These are phyloP conservation scores for Morella rubra DNA, from an alignment of 306 rosid species.

Conservation along the genomic window DNA sequence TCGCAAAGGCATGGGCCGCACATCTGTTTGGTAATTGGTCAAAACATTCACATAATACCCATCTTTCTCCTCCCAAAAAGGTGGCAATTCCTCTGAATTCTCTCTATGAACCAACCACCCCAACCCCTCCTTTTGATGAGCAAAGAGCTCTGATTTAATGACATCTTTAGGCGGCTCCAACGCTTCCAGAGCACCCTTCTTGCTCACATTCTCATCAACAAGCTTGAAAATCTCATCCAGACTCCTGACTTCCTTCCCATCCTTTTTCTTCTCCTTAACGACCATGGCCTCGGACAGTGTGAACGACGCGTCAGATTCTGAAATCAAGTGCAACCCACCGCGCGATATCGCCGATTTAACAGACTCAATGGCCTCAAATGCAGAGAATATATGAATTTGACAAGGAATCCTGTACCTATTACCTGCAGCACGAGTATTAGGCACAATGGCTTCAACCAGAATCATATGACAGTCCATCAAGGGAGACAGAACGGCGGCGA, in stretches of 20 bases:
- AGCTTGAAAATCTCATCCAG: constrained; percentile 6
- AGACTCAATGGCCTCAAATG: constrained; percentile 22
- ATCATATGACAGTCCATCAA: constrained; percentile 48
- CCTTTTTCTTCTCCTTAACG: constrained; percentile 49
- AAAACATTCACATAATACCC: constrained; percentile 55
- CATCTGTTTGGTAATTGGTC: constrained; percentile 45
- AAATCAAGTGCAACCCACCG: not conserved
- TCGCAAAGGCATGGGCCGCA: constrained; percentile 58
- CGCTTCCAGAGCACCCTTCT: constrained; percentile 27
- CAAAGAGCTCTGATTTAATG: constrained; percentile 55
- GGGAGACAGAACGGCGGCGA: constrained; percentile 56
- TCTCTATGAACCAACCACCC: constrained; percentile 68
- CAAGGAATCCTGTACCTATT: constrained; percentile 47
- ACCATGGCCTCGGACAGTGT: constrained; percentile 59
- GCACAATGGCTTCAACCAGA: constrained; percentile 59
- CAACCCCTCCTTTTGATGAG: constrained; percentile 68
- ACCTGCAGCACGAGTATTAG: constrained; percentile 26
- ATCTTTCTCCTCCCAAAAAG: constrained; percentile 65
- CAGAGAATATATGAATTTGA: constrained; percentile 62
- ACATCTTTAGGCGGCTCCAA: constrained; percentile 47
- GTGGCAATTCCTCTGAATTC: constrained; percentile 55
- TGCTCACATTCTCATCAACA: constrained; percentile 26
- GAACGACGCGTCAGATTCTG: constrained; percentile 39
- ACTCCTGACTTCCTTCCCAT: too few species aligned
- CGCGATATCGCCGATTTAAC: constrained; percentile 30